Percentiles rank a stretch among this genome's conserved stretches.
These are phyloP conservation scores for Taxawa tesnikishii DNA, from an alignment of 2,329 filamentous ascomycete genomes.

Conservation along the genomic window DNA sequence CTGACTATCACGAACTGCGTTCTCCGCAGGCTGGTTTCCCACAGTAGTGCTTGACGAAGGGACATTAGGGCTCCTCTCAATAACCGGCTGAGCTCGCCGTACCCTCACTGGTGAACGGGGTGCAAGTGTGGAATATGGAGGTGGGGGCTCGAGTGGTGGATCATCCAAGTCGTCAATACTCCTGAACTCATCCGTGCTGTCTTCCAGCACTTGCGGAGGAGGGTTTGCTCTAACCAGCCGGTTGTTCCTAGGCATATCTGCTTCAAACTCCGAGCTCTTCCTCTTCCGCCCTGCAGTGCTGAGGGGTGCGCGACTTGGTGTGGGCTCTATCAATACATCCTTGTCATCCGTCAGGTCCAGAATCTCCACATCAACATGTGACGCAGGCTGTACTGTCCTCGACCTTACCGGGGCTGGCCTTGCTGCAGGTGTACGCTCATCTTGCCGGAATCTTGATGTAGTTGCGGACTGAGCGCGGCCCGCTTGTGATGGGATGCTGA, in stretches of 20 bases:
- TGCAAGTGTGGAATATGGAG: constrained; percentile 34
- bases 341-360: constrained; percentile 21
- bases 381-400: too few relatives aligned
- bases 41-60: constrained; percentile 5
- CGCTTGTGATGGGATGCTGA: neutral
- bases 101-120: constrained; percentile 7
- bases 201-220: neutral
- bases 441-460: neutral
- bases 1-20: too few relatives aligned
- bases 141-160: constrained; percentile 18
- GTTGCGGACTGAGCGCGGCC: neutral
- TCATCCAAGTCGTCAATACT: constrained; percentile 26
- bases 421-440: neutral
- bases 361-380: constrained; percentile 15
- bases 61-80: too few relatives aligned
- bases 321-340: constrained; percentile 10
- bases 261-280: constrained; percentile 32
- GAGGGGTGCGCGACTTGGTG: constrained; percentile 4
- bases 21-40: neutral
- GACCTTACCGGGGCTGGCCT: neutral
- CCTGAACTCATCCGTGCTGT: constrained; percentile 17
- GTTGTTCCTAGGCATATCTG: constrained; percentile 10
- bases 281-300: constrained; percentile 23
- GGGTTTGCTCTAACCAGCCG: neutral
- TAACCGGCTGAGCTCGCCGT: neutral